Percentiles rank a stretch among this genome's conserved stretches.
Conservation (phyloP, 2,329 filamentous ascomycete genomes). For the Aspergillus sp. region DNA sequence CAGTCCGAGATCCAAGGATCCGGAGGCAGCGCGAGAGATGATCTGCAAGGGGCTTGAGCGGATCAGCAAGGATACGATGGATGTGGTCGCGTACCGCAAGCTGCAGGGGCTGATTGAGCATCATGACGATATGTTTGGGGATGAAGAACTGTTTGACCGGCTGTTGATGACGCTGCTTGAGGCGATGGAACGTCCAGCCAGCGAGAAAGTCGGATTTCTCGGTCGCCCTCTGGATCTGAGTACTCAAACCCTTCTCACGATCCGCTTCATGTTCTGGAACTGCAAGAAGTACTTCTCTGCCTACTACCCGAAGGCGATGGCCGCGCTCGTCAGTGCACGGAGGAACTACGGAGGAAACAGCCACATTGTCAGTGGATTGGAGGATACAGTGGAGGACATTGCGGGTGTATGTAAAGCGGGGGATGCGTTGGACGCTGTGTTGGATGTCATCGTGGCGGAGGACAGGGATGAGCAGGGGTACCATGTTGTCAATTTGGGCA, state of each 20-base stretch:
- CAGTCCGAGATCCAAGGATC: slow-evolving; percentile 31
- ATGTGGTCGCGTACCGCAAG: slow-evolving; percentile 35
- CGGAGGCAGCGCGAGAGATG: slow-evolving; percentile 27
- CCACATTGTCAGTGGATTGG: slow-evolving; percentile 32
- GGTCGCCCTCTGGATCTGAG: slow-evolving; percentile 27
- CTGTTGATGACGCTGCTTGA: slow-evolving; percentile 29
- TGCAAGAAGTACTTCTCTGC: slow-evolving; percentile 25
- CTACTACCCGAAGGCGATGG: slow-evolving; percentile 27
- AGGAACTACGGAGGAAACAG: slow-evolving; percentile 29
- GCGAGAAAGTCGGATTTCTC: slow-evolving; percentile 18
- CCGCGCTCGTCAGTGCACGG: slow-evolving; percentile 28
- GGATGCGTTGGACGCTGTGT: slow-evolving; percentile 24
- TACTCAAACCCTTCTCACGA: slow-evolving; percentile 33
- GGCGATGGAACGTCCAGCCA: slow-evolving; percentile 25
- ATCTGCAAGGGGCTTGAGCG: slow-evolving; percentile 29
- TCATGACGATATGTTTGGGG: slow-evolving; percentile 26
- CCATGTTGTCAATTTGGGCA: slow-evolving; percentile 27
- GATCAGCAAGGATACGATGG: slow-evolving; percentile 27
- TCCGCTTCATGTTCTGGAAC: slow-evolving; percentile 31
- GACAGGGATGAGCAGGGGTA: slow-evolving; percentile 21
- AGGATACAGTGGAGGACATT: slow-evolving; percentile 30
- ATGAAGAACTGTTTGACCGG: slow-evolving; percentile 28
- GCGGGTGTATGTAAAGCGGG: slow-evolving; percentile 19
- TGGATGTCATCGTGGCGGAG: slow-evolving; percentile 23
- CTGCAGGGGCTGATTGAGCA: slow-evolving; percentile 32